Evolutionary conservation across 164 flowering plant species (phyloP).

Genomic region (Saururus chinensis): DNA sequence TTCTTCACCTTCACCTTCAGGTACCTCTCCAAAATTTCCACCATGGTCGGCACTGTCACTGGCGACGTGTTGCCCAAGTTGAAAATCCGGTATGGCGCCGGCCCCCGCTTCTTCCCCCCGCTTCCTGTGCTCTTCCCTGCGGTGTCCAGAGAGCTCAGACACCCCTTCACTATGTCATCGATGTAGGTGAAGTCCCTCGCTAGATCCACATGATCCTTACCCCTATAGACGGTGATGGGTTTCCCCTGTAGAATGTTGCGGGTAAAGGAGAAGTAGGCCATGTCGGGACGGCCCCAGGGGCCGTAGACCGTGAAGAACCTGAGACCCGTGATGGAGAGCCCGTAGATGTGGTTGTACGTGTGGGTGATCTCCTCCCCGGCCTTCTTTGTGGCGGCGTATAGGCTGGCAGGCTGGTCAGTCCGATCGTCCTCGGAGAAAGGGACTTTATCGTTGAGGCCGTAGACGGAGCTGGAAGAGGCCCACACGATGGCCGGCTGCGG

Average conservation of each 20-base stretch:
- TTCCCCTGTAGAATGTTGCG: slow-evolving; percentile 16
- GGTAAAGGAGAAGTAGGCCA: slow-evolving; percentile 18
- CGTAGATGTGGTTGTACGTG: slow-evolving; percentile 20
- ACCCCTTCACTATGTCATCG: slow-evolving; percentile 16
- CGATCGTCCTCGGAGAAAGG: slow-evolving; percentile 16
- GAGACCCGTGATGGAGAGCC: slow-evolving; percentile 14
- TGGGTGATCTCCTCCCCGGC: slow-evolving; percentile 20
- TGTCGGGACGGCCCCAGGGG: slow-evolving; percentile 18
- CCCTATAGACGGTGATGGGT: slow-evolving; percentile 13
- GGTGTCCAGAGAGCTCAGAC: slow-evolving; percentile 13
- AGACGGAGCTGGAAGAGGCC: slow-evolving; percentile 19
- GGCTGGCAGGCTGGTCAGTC: slow-evolving; percentile 12
- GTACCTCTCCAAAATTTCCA: slow-evolving; percentile 10
- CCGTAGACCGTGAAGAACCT: slow-evolving; percentile 18
- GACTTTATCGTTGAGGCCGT: slow-evolving; percentile 16
- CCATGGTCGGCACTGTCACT: slow-evolving; percentile 13
- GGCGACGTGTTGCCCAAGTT: slow-evolving; percentile 17
- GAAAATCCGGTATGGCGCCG: slow-evolving; percentile 14
- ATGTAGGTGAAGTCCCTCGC: slow-evolving; percentile 17
- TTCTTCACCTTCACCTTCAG: slow-evolving; percentile 16
- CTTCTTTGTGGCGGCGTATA: slow-evolving; percentile 16
- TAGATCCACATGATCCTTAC: slow-evolving; percentile 11
- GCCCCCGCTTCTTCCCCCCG: slow-evolving; percentile 16
- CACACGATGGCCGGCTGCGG: slow-evolving; percentile 18
- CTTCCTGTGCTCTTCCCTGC: slow-evolving; percentile 13